Base-by-base conservation (phyloP, 768 basidiomycete genomes). In the Lentinus brumalis region DNA sequence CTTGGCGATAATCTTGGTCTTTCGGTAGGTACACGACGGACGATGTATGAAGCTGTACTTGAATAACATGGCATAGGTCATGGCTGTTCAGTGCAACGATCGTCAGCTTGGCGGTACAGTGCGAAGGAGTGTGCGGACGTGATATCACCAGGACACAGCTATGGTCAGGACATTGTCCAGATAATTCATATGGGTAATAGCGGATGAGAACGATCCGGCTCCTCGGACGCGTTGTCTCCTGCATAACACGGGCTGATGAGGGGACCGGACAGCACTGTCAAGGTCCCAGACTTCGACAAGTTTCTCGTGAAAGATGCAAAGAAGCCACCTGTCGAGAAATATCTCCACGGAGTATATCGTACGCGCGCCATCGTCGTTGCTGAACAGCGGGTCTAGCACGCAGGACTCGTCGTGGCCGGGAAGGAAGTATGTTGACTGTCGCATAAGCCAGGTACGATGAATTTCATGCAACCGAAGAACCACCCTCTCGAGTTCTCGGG, bases 301-400 rank as follows among this genome's bases (percentile, higher is more conserved):
- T 4, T 81, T 79, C 58, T 81, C 78, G 16, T 67, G 67, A 61
- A 80, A 82, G 3, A 80, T 70, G 12, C 75, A 74, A 12, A 84
- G 66, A 18, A 85, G 70, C 82, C 81, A 85, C 41, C 77, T 70
- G 51, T 83, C 82, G 38, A 76, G 61, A 56, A 81, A 73, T 8
- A 83, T 59, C 47, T 80, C 69, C 45, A 84, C 61, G 5, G 73
- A 73, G 21, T 81, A 65, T 11, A 82, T 64, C 1, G 66, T 64
- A 9, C 61, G 62, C 12, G 56, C 53, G 16, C 58, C 58, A 47
- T 55, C 54, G 26, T 66, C 57, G 41, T 52, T 53, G 42, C 57
- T 41, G 52, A 53, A 62, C 7, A 50, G 41, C 1, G 54, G 56
- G 38, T 60, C 57, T 5, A 56, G 55, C 16, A 40, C 31, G 44